Evolutionary conservation across 305 asterid species (phyloP), one percentile per base, ranked within the genome.

Genomic region (Fraxinus baroniana): DNA sequence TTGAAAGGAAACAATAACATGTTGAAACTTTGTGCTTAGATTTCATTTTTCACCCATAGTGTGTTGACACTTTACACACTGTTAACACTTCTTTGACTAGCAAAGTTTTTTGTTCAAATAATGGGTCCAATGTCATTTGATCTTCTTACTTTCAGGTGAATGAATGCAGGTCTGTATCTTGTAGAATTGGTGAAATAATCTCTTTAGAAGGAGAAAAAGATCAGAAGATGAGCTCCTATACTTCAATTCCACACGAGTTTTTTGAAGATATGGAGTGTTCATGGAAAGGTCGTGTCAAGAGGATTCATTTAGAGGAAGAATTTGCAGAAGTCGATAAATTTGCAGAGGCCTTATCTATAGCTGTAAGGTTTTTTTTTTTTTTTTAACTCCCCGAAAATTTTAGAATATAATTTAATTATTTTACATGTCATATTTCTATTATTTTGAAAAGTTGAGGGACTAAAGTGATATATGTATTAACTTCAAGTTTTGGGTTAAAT

Each of bases 251-350:
- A 7, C 86, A 86, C 74, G 98, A 92, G 73, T 96, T 96, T 86
- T 94, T 94, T 77, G 97, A 91, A 86, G 98, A 92, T 86, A 91
- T 92, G 94, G 98, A 96, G 86, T 87, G 91, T 24, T 89, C 94
- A 33, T 96, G 99, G 99, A 96, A 96, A 89, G 94, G 98, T 36
- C 99, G 99, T 82, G 93, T 96, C 75, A 96, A 94, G 89, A 89
- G 95, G 88, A 86, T 96, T 84, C 99, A 96, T 90, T 86, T 96
- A 79, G 94, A 87, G 87, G 94, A 93, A 83, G 97, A 89, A 79
- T 91, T 85, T 88, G 87, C 91, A 17, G 94, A 94, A 87, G 98
- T 92, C 49, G 97, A 92, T 78, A 89, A 88, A 79, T 95, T 97
- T 74, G 94, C 95, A 2, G 77, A 89, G 86, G 97, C 94, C 81